These are phyloP conservation scores for Thalassiosira livingstoniorum DNA, from an alignment of 352 stramenopile genomes.

Conservation along the genomic window DNA sequence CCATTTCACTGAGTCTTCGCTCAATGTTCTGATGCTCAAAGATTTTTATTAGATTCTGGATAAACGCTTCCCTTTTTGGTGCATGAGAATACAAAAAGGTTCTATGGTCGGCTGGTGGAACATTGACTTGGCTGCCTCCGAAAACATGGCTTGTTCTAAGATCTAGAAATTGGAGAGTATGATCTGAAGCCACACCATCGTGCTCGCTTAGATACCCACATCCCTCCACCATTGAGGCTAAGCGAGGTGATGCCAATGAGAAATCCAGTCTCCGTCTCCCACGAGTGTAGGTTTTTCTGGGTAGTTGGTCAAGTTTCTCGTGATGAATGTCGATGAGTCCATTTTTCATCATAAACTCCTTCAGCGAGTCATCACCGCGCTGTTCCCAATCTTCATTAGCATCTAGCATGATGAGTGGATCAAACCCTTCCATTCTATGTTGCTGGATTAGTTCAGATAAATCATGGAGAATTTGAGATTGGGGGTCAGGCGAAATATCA, in stretches of 20 bases:
- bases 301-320: neutral
- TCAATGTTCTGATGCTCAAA: neutral
- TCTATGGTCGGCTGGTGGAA: neutral
- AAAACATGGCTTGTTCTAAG: neutral
- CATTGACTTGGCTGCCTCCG: neutral
- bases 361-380: neutral
- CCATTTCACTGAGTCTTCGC: neutral
- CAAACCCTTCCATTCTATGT: neutral
- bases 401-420: conserved; percentile 12
- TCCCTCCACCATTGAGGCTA: neutral
- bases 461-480: neutral
- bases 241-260: neutral
- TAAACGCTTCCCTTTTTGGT: neutral
- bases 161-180: too few species aligned
- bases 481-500: conserved; percentile 2
- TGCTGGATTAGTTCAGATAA: conserved; percentile 8
- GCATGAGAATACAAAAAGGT: neutral
- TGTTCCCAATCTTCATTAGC: neutral
- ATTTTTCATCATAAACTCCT: conserved; percentile 14
- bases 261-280: neutral
- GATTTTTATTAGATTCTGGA: neutral
- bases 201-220: neutral
- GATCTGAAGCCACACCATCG: neutral
- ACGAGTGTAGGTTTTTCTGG: neutral
- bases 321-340: conserved; percentile 10